Percentiles rank a stretch among this genome's conserved stretches.
These are phyloP conservation scores for Mariannaea elegans DNA, from an alignment of 2,329 filamentous ascomycete genomes.

Conservation along the genomic window DNA sequence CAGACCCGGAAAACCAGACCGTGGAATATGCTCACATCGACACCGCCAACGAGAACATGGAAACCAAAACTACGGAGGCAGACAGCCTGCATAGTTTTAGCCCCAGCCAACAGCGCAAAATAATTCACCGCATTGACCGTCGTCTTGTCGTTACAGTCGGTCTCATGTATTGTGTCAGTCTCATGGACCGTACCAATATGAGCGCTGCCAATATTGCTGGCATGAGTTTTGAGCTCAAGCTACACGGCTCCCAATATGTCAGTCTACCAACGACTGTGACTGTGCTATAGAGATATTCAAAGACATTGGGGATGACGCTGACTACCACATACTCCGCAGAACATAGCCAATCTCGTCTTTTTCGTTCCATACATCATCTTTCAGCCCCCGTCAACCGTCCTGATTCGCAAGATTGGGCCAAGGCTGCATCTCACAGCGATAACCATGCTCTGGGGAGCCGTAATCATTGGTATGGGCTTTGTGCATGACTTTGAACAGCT, in stretches of 20 bases:
- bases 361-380: constrained; percentile 78
- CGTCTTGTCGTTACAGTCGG: constrained; percentile 10
- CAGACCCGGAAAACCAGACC: too few relatives aligned
- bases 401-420: constrained; percentile 73
- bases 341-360: constrained; percentile 76
- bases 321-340: constrained; percentile 42
- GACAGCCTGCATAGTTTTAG: too few relatives aligned
- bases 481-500: constrained; percentile 23
- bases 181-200: constrained; percentile 18
- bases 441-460: constrained; percentile 59
- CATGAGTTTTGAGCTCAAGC: neutral
- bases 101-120: neutral
- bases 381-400: constrained; percentile 74
- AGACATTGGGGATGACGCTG: too few relatives aligned
- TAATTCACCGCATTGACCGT: constrained; percentile 10
- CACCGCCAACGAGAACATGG: too few relatives aligned
- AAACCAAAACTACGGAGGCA: too few relatives aligned
- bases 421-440: constrained; percentile 64
- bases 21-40: too few relatives aligned
- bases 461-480: constrained; percentile 19
- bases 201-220: constrained; percentile 9
- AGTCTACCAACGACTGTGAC: too few relatives aligned
- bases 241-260: too few relatives aligned
- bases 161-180: constrained; percentile 16
- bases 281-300: too few relatives aligned